phyloP scores from a whole-genome alignment of 495 filamentous ascomycete species.

The Aspergillus haitiensis region DNA sequence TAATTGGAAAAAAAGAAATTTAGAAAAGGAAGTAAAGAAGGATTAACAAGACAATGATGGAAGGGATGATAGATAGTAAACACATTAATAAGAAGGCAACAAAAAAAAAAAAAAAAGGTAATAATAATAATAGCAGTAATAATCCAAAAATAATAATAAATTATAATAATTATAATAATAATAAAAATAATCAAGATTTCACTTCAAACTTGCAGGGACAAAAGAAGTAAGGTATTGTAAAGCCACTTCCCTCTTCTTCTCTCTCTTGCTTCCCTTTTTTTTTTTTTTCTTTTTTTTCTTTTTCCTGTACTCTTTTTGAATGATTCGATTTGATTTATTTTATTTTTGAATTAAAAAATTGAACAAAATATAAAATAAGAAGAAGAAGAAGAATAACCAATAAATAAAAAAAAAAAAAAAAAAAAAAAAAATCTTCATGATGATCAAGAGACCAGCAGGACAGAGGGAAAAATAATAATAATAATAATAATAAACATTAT shows the following conservation, averaged over 20 bases:
- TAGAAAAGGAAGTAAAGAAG: constrained; percentile 18
- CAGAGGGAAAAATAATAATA: constrained; percentile 8
- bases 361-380: constrained; percentile 8
- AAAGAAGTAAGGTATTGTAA: constrained; percentile 20
- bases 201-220: constrained; percentile 12
- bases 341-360: constrained; percentile 6
- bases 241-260: not conserved
- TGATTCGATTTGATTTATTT: not conserved
- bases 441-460: constrained; percentile 13
- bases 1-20: constrained; percentile 13
- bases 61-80: constrained; percentile 8
- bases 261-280: constrained; percentile 4
- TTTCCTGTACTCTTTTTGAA: not conserved
- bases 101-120: constrained; percentile 11
- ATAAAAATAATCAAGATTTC: constrained; percentile 16
- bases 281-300: constrained; percentile 13
- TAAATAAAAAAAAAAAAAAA: constrained; percentile 10
- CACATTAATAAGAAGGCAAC: constrained; percentile 4
- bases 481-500: constrained; percentile 1
- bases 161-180: too few species aligned
- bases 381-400: constrained; percentile 8
- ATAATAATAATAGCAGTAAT: not conserved
- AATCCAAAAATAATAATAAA: not conserved
- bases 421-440: constrained; percentile 17
- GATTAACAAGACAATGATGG: constrained; percentile 1